Conservation (phyloP, 345 rosid species). For the Anacardium occidentale region DNA sequence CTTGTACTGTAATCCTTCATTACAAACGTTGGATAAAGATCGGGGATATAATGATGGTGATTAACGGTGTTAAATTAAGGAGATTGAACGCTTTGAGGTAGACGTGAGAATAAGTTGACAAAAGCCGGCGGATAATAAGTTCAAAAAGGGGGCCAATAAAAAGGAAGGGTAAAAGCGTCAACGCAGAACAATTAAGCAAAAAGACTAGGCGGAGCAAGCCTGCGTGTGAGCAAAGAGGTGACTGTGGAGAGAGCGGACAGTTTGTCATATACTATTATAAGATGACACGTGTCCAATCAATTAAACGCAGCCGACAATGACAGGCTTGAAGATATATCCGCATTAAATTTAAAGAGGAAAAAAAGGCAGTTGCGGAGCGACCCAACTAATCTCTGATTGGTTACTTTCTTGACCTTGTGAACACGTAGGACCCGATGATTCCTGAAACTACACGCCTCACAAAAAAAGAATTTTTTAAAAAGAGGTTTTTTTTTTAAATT, state of each 20-base stretch:
- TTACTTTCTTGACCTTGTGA: constrained; percentile 42
- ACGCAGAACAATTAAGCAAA: neutral
- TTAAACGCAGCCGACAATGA: constrained; percentile 31
- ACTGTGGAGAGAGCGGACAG: constrained; percentile 17
- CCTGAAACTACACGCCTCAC: constrained; percentile 30
- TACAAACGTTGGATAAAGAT: neutral
- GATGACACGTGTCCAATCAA: constrained; percentile 33
- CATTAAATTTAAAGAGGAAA: constrained; percentile 27
- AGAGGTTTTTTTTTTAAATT: constrained; percentile 29
- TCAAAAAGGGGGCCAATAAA: neutral
- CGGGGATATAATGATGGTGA: neutral
- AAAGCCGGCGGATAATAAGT: neutral
- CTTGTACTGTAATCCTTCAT: no score
- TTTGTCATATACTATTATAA: constrained; percentile 16
- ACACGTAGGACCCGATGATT: constrained; percentile 44
- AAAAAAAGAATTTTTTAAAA: neutral
- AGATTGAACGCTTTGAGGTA: neutral
- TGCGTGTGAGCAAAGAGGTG: constrained; percentile 22
- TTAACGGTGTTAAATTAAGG: neutral
- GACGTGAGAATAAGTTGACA: neutral
- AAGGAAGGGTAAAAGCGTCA: constrained; percentile 21
- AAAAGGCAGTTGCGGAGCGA: constrained; percentile 33
- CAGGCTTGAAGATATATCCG: constrained; percentile 39
- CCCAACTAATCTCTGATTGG: constrained; percentile 45
- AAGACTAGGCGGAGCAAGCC: neutral